Evolutionary conservation across 192 early-diverging fungal species (phyloP), one percentile per base, ranked within the genome.

Genomic region (Gaertneriomyces semiglobifer): DNA sequence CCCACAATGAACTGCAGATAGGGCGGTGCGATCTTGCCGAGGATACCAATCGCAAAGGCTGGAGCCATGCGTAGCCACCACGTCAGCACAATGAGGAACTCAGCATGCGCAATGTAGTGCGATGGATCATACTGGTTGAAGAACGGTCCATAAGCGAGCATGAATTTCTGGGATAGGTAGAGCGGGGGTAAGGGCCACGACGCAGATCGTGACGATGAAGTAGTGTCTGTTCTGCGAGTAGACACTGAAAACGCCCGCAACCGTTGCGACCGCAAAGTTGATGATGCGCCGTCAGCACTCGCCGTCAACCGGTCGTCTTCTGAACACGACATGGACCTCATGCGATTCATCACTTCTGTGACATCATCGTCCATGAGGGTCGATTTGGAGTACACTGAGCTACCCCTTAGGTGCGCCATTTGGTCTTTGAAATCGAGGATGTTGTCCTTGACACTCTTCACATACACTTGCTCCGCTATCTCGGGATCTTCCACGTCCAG

Each of bases 131-230:
- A 66, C 4, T 56, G n/a, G 42, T 66, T 66, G 10, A 66, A 45
- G 42, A 66, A 66, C 6, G 65, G 65, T 44, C 65, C 65, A 53
- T 66, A 66, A 44, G 58, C 39, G 18, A 66, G 65, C 65, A 66
- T 66, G 45, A 66, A 66, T 44, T 66, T 66, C 25, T 58, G 65
- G 6, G 39, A 43, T 2, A 57, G 38, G 55, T 66, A 66, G 4
- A 66, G 42, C 6, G 65, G 55, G 10, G 65, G 65, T n/a, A 66
- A 16, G 6, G 65, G 65, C 63, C 63, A 65, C 9, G 63, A 16
- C 16, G 53, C n/a, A 0, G 65, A 66, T 8, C 54, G 33, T 12
- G 53, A 57, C 0, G 39, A 42, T 8, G 53, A 43, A 3, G 65
- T 66, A 12, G 54, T 44, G 6, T 53, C 53, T 4, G 65, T 66